A percentile compares a stretch with the other conserved stretches of the same genome.
These are phyloP conservation scores for Zalerion maritima DNA, from an alignment of 495 filamentous ascomycete species.

Conservation along the genomic window DNA sequence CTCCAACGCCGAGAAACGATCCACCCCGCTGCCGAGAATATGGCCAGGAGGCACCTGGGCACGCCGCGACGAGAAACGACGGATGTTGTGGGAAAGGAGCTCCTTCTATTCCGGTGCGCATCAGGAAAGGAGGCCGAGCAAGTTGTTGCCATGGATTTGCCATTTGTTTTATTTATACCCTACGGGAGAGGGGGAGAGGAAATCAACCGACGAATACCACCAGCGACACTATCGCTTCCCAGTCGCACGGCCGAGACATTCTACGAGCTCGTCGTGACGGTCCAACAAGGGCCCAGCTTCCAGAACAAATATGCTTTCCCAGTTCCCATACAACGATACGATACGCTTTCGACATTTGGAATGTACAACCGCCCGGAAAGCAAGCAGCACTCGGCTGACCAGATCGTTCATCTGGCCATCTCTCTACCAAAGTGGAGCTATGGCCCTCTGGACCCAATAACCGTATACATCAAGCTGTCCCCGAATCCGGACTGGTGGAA, in stretches of 20 bases:
- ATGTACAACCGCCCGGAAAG: constrained; percentile 97
- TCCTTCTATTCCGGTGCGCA: constrained; percentile 76
- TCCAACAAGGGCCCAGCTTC: constrained; percentile 75
- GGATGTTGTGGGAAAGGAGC: constrained; percentile 89
- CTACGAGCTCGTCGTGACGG: constrained; percentile 91
- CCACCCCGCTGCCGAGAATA: constrained; percentile 84
- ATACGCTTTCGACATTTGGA: constrained; percentile 93
- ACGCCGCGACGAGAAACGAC: constrained; percentile 83
- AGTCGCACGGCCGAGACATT: constrained; percentile 89
- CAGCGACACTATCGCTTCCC: constrained; percentile 79
- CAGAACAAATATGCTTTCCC: constrained; percentile 86
- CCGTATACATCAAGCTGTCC: constrained; percentile 81
- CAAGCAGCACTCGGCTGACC: constrained; percentile 71
- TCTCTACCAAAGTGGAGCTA: constrained; percentile 93
- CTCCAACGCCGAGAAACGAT: constrained; percentile 90
- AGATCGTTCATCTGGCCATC: constrained; percentile 81
- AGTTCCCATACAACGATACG: constrained; percentile 81
- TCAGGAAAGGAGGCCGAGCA: constrained; percentile 71
- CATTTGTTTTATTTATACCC: constrained; percentile 93
- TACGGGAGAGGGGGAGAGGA: constrained; percentile 84
- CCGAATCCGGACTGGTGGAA: constrained; percentile 83
- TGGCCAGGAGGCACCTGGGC: constrained; percentile 82
- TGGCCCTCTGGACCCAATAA: constrained; percentile 86
- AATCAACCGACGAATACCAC: constrained; percentile 73
- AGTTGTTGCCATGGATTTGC: constrained; percentile 92